A percentile compares a stretch with the other conserved stretches of the same genome.
phyloP scores from a whole-genome alignment of 1,139 yeast genomes.

The Protomyces inouyei region DNA sequence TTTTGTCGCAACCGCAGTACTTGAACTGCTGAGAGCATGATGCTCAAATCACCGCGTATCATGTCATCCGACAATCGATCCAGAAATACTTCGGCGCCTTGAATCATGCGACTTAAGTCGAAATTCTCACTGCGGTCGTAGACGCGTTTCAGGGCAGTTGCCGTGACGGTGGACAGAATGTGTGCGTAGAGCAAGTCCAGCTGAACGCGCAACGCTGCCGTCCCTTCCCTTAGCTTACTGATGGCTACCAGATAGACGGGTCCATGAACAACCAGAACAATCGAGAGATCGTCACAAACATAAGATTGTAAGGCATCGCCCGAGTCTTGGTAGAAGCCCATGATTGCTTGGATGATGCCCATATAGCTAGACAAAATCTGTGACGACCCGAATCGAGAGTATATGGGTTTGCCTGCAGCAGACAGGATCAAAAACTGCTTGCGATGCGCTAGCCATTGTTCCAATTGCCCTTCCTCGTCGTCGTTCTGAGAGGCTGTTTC shows the following conservation, averaged over 20 bases:
- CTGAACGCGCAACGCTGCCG: slow-evolving; percentile 53
- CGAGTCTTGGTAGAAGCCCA: slow-evolving; percentile 40
- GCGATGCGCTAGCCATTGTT: slow-evolving; percentile 44
- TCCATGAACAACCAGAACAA: slow-evolving; percentile 57
- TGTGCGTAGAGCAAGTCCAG: slow-evolving; percentile 71
- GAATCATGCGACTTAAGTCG: slow-evolving; percentile 71
- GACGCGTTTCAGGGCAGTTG: slow-evolving; percentile 63
- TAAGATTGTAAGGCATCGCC: slow-evolving; percentile 39
- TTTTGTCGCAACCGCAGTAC: slow-evolving; percentile 50
- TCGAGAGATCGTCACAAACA: slow-evolving; percentile 47
- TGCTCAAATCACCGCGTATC: slow-evolving; percentile 49
- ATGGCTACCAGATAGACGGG: slow-evolving; percentile 76
- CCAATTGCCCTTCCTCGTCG: slow-evolving; percentile 12
- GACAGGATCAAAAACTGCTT: slow-evolving; percentile 82
- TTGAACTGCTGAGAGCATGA: slow-evolving; percentile 58
- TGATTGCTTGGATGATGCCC: slow-evolving; percentile 50
- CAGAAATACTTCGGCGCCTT: slow-evolving; percentile 56
- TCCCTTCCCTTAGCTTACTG: slow-evolving; percentile 53
- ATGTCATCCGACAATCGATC: slow-evolving; percentile 58
- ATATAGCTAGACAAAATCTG: slow-evolving; percentile 66
- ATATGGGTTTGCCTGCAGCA: slow-evolving; percentile 89
- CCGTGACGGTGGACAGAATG: slow-evolving; percentile 71
- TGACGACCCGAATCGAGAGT: slow-evolving; percentile 72
- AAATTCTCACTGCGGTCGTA: slow-evolving; percentile 71
- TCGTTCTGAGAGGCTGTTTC: neutral